These are phyloP conservation scores for Aspergillus sp. DNA, from an alignment of 2,329 filamentous ascomycete genomes.

Conservation along the genomic window DNA sequence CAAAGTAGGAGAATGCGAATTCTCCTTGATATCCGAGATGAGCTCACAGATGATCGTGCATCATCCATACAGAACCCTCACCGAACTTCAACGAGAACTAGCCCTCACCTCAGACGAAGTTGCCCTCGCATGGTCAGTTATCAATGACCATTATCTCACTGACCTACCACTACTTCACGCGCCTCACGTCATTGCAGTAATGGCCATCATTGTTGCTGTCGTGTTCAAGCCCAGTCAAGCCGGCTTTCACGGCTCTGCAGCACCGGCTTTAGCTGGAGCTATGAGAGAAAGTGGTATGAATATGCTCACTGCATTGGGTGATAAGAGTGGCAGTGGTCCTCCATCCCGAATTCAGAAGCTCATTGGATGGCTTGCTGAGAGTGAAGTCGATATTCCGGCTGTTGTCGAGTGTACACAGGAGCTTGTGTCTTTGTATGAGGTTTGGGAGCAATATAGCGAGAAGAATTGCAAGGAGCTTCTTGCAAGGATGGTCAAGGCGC, in stretches of 20 bases:
- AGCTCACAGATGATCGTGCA: slow-evolving; percentile 82
- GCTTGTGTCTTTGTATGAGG: slow-evolving; percentile 80
- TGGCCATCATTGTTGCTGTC: slow-evolving; percentile 76
- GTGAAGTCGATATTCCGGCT: slow-evolving; percentile 72
- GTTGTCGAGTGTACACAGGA: slow-evolving; percentile 89
- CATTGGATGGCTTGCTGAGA: slow-evolving; percentile 77
- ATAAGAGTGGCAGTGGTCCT: slow-evolving; percentile 20
- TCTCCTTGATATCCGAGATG: slow-evolving; percentile 85
- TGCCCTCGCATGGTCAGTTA: slow-evolving; percentile 68
- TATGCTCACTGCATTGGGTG: slow-evolving; percentile 28
- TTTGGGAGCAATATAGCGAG: slow-evolving; percentile 61
- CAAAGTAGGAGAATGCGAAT: slow-evolving; percentile 88
- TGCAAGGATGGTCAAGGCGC: slow-evolving; percentile 55
- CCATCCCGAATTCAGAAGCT: slow-evolving; percentile 54
- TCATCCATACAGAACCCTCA: slow-evolving; percentile 79
- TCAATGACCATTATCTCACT: slow-evolving; percentile 90
- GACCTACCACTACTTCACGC: slow-evolving; percentile 80
- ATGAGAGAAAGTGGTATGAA: slow-evolving; percentile 32
- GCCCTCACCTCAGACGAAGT: slow-evolving; percentile 70
- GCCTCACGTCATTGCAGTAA: slow-evolving; percentile 83
- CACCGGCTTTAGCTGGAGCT: slow-evolving; percentile 25
- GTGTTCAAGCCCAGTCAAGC: slow-evolving; percentile 63
- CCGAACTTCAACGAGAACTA: slow-evolving; percentile 63
- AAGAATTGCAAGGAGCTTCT: slow-evolving; percentile 59
- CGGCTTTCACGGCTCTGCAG: slow-evolving; percentile 24